phyloP scores from a whole-genome alignment of 208 protist species.

The Zelonia costaricensis region DNA sequence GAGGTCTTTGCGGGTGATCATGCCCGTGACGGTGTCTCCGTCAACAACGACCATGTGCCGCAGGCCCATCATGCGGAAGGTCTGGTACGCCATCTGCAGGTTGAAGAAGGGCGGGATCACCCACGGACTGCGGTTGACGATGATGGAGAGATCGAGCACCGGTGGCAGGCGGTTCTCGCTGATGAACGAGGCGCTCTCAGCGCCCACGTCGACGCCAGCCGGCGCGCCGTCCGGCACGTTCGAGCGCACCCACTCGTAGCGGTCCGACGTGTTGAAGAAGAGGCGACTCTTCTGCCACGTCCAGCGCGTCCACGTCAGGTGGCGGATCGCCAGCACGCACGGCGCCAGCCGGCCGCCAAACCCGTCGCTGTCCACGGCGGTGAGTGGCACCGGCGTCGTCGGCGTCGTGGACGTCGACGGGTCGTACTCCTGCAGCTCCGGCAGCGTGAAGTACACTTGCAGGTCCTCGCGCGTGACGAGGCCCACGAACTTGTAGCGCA shows the following conservation, averaged over 20 bases:
- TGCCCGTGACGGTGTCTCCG: constrained; percentile 78
- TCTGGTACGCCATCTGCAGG: constrained; percentile 83
- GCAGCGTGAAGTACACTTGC: constrained; percentile 78
- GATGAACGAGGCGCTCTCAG: constrained; percentile 15
- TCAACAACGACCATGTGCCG: constrained; percentile 93
- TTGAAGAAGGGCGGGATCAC: constrained; percentile 87
- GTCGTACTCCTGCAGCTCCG: constrained; percentile 34
- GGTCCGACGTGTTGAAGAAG: constrained; percentile 50
- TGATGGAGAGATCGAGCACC: constrained; percentile 70
- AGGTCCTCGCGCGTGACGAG: constrained; percentile 88
- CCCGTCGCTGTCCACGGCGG: constrained; percentile 40
- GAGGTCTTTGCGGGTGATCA: constrained; percentile 95
- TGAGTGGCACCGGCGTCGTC: constrained; percentile 13
- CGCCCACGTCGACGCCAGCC: constrained; percentile 3
- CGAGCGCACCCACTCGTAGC: constrained; percentile 42
- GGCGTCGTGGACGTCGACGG: not conserved
- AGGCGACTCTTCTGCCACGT: constrained; percentile 67
- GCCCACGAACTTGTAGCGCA: constrained; percentile 80
- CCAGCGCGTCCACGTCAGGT: constrained; percentile 81
- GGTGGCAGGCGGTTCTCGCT: constrained; percentile 39
- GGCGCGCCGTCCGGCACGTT: constrained; percentile 18
- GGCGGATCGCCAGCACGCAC: constrained; percentile 45
- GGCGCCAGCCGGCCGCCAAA: constrained; percentile 47
- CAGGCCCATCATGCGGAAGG: constrained; percentile 93
- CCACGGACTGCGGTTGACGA: constrained; percentile 91